Conservation (phyloP, 2,329 filamentous ascomycete species). For the Aspergillus versicolor region DNA sequence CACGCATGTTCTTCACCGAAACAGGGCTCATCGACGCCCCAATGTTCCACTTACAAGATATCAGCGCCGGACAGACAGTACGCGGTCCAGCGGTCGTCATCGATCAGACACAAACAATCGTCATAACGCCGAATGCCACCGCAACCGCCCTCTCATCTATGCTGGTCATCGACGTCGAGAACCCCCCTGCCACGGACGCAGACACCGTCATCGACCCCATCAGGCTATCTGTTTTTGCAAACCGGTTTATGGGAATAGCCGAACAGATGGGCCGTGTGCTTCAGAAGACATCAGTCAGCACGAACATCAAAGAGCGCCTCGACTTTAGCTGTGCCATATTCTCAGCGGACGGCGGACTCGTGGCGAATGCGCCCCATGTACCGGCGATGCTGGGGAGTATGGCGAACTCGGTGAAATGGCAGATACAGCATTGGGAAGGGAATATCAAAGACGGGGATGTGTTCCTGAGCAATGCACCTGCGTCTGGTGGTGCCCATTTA, state of each 20-base stretch:
- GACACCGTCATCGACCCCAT: constrained; percentile 55
- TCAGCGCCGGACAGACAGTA: constrained; percentile 27
- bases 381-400: constrained; percentile 80
- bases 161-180: too few species aligned
- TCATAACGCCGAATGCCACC: constrained; percentile 74
- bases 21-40: constrained; percentile 33
- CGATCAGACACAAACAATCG: constrained; percentile 74
- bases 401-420: constrained; percentile 78
- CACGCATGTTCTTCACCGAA: neutral
- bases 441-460: constrained; percentile 78
- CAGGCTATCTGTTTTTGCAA: constrained; percentile 54
- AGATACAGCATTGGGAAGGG: constrained; percentile 76
- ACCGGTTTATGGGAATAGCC: constrained; percentile 60
- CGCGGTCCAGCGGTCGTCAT: constrained; percentile 79
- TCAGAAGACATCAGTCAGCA: constrained; percentile 56
- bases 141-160: constrained; percentile 79
- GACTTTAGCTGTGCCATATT: constrained; percentile 84
- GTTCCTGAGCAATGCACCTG: constrained; percentile 79
- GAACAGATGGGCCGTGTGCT: constrained; percentile 60
- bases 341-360: constrained; percentile 72
- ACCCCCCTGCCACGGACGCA: constrained; percentile 43
- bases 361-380: constrained; percentile 70
- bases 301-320: constrained; percentile 80
- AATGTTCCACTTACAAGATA: constrained; percentile 38
- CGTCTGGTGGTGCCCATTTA: constrained; percentile 79